phyloP scores from a whole-genome alignment of 768 basidiomycete genomes.

The Russula compacta region DNA sequence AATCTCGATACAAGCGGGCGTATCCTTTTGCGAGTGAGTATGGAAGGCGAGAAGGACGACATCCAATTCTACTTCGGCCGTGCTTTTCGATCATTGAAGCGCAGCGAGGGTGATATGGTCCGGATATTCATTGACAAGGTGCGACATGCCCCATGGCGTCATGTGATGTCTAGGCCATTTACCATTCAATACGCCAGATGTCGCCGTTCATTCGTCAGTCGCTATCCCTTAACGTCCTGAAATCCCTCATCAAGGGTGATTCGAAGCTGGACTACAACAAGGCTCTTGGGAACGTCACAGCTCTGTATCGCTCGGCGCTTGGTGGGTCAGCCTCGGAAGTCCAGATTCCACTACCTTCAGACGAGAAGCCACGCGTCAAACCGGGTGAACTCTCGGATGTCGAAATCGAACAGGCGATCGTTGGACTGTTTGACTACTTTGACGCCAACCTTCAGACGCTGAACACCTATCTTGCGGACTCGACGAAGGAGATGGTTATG shows the following conservation, averaged over 20 bases:
- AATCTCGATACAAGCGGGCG: slow-evolving; percentile 82
- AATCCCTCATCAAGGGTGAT: slow-evolving; percentile 61
- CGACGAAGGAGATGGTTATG: slow-evolving; percentile 89
- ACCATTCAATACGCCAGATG: slow-evolving; percentile 51
- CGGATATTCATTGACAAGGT: slow-evolving; percentile 97
- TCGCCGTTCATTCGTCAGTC: slow-evolving; percentile 85
- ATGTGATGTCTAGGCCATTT: neutral
- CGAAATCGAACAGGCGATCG: slow-evolving; percentile 89
- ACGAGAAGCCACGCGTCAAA: slow-evolving; percentile 68
- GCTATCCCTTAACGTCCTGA: slow-evolving; percentile 67
- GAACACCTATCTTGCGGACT: slow-evolving; percentile 77
- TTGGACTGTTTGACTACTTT: slow-evolving; percentile 91
- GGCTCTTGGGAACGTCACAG: slow-evolving; percentile 72
- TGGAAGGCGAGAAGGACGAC: slow-evolving; percentile 99
- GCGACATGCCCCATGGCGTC: slow-evolving; percentile 4
- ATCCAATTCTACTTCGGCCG: slow-evolving; percentile 96
- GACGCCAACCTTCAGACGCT: slow-evolving; percentile 88
- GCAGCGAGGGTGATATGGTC: slow-evolving; percentile 93
- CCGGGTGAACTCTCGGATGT: slow-evolving; percentile 83
- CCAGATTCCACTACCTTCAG: slow-evolving; percentile 63
- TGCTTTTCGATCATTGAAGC: slow-evolving; percentile 86
- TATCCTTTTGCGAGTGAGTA: slow-evolving; percentile 80
- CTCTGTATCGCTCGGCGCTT: slow-evolving; percentile 72
- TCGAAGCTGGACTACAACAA: slow-evolving; percentile 80
- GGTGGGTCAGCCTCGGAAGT: slow-evolving; percentile 59